Percentiles rank a stretch among this genome's conserved stretches.
Conservation (phyloP, 306 rosid genomes). For the Herpetospermum pedunculosum region DNA sequence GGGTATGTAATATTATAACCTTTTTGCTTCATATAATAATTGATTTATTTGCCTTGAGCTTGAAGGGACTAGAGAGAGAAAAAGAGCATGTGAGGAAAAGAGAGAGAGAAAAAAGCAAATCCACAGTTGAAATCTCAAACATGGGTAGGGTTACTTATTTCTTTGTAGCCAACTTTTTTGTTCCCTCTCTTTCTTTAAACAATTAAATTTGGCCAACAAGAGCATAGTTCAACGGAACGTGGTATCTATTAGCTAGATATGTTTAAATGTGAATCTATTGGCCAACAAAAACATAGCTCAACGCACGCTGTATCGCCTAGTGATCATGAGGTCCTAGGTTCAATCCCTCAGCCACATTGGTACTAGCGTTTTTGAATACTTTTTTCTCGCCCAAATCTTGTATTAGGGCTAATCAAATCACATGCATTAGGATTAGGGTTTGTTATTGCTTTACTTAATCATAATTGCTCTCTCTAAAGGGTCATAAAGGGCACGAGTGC, state of each 20-base stretch:
- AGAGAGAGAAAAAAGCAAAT: slow-evolving; percentile 10
- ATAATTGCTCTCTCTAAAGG: slow-evolving; percentile 10
- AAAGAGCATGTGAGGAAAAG: slow-evolving; percentile 17
- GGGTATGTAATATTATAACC: background rate
- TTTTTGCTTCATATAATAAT: slow-evolving; percentile 9
- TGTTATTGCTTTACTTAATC: background rate
- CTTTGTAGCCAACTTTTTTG: background rate
- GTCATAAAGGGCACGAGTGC: slow-evolving; percentile 50
- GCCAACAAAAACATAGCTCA: no score
- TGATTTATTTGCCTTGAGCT: slow-evolving; percentile 31
- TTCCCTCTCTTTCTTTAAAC: background rate
- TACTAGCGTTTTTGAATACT: no score
- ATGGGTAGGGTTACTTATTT: background rate
- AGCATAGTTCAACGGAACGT: no score
- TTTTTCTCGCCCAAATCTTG: background rate
- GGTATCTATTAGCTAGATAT: no score
- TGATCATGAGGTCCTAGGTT: no score
- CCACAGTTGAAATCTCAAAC: slow-evolving; percentile 13
- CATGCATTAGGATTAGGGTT: background rate
- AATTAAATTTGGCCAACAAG: no score
- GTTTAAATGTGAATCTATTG: no score
- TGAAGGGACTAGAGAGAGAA: slow-evolving; percentile 36
- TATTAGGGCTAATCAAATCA: slow-evolving; percentile 6
- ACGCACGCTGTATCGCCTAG: no score
- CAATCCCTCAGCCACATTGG: no score